Evolutionary conservation across 441 rosid species (phyloP), one percentile per base, ranked within the genome.

Genomic region (Pelargonium cotyledonis): DNA sequence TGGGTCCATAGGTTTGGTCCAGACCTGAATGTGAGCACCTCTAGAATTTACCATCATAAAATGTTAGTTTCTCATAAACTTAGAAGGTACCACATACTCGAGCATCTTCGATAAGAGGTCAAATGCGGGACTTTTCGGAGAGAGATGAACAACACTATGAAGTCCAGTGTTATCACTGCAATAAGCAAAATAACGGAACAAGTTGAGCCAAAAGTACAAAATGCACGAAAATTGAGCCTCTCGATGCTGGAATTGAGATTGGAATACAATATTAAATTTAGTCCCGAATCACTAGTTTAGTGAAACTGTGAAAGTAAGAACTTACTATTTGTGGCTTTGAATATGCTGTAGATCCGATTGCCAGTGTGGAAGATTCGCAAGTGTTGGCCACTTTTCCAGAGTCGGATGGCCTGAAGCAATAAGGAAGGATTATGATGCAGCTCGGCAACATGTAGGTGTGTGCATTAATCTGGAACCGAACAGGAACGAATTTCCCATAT

Each of bases 71-170:
- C 47, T 31, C n/a, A 60, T 66, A 15, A 31, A 43, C 40, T 19
- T 12, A 21, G 62, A 47, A 9, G 23, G 38, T 8, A 53, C 21
- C 46, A 72, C 79, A 68, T 76, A 76, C 79, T 91, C 96, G 19
- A 94, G 90, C 97, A 94, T 91, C 82, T 85, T 94, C 58, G 99
- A 91, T 49, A 94, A 78, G 71, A 95, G 98, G 78, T 92, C 98
- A 75, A 73, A 89, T 18, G 92, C 85, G 65, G 80, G 72, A 70
- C 77, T 80, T 71, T 89, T 94, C 15, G 74, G 81, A 46, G 86
- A 51, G 63, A 89, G 87, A 80, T 84, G 92, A 51, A 95, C 97
- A 18, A 87, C 88, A 63, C 65, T 81, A 71, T 85, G 91, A 51
- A 95, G 90, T 53, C 85, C 88, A 9, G 80, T 78, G 12, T 73